These are phyloP conservation scores for Pelargonium australe DNA, from an alignment of 441 rosid genomes.

Conservation along the genomic window DNA sequence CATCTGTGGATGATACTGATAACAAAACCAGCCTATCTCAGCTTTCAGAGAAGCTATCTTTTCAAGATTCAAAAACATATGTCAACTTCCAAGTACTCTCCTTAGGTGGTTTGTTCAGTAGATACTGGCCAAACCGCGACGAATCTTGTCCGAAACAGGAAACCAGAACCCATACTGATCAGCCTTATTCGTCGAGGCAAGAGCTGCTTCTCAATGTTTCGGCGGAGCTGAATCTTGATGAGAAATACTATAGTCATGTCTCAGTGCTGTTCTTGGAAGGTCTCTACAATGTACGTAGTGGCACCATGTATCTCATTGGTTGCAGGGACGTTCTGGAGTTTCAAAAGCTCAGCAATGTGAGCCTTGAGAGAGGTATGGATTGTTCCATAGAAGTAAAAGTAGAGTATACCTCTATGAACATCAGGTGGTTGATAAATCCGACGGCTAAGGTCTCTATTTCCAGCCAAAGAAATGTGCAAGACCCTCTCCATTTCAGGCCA, in stretches of 20 bases:
- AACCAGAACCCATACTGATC: neutral
- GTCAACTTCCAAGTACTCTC: neutral
- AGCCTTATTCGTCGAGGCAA: neutral
- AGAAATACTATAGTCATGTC: neutral
- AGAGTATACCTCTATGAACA: too few relatives aligned
- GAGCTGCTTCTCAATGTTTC: neutral
- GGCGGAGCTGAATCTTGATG: neutral
- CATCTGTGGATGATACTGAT: neutral
- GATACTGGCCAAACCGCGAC: neutral
- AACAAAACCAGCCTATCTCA: neutral
- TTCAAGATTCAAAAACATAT: neutral
- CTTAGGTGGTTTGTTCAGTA: neutral
- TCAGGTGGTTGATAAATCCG: too few relatives aligned
- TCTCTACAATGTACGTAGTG: neutral
- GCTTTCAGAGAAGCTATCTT: neutral
- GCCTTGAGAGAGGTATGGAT: neutral
- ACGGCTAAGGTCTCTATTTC: too few relatives aligned
- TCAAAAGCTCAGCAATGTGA: neutral
- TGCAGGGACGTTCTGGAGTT: neutral
- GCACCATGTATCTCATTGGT: constrained; percentile 1
- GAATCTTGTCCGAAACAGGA: neutral
- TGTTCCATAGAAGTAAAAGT: neutral
- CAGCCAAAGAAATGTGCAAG: too few relatives aligned
- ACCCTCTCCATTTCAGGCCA: too few relatives aligned
- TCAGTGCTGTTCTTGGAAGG: neutral